Percentiles rank a stretch among this genome's conserved stretches.
Evolutionary conservation across 352 stramenopile genomes (phyloP).

Genomic region (Elongisporangium prolatum): DNA sequence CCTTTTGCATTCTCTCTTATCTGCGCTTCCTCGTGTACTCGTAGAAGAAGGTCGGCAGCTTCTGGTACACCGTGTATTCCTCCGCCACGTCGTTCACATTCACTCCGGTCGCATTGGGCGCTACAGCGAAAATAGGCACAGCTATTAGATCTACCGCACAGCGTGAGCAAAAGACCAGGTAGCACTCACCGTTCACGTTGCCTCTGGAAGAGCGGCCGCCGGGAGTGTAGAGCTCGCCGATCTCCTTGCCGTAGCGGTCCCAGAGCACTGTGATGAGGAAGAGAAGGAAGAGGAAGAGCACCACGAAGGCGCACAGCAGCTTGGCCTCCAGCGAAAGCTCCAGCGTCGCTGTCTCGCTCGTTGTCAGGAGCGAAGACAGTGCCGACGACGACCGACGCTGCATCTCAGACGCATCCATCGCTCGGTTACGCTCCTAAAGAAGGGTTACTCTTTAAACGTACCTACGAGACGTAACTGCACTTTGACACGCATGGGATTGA

Average conservation of each 20-base stretch:
- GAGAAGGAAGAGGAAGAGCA: slow-evolving; percentile 75
- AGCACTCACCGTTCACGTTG: slow-evolving; percentile 22
- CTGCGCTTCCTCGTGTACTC: slow-evolving; percentile 39
- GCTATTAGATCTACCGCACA: slow-evolving; percentile 1
- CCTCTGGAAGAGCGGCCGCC: slow-evolving; percentile 15
- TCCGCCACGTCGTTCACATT: slow-evolving; percentile 70
- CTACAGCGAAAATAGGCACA: slow-evolving; percentile 1
- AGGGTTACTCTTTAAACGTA: background rate
- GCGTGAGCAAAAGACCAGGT: background rate
- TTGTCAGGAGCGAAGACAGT: slow-evolving; percentile 14
- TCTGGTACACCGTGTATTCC: slow-evolving; percentile 84
- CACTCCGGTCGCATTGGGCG: slow-evolving; percentile 19
- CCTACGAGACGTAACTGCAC: background rate
- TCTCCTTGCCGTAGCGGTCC: slow-evolving; percentile 83
- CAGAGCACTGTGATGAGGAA: slow-evolving; percentile 81
- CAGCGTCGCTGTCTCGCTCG: slow-evolving; percentile 21
- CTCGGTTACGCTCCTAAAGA: background rate
- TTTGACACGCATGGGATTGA: slow-evolving; percentile 5
- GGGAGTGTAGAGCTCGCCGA: slow-evolving; percentile 73
- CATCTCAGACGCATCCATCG: background rate
- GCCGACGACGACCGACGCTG: background rate
- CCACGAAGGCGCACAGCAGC: slow-evolving; percentile 52
- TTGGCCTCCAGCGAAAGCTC: slow-evolving; percentile 60
- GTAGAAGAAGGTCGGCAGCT: slow-evolving; percentile 86
- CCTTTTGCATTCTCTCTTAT: background rate